A percentile compares a stretch with the other conserved stretches of the same genome.
Evolutionary conservation across 2,329 filamentous ascomycete species (phyloP).

Genomic region (Penicillium fuscoglaucum): DNA sequence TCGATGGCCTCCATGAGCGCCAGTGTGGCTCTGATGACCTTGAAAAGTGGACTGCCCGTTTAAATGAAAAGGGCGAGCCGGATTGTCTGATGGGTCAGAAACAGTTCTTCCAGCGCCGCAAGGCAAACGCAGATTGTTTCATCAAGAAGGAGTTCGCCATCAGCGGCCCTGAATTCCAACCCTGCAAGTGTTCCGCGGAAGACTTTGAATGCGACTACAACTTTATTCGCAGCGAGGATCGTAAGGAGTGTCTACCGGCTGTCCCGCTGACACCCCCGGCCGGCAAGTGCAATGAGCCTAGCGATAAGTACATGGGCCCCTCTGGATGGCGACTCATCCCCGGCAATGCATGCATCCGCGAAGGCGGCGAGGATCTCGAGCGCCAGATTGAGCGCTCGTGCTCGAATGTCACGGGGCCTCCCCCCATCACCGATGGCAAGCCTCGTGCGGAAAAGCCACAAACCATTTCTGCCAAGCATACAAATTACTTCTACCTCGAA

Average conservation of each 20-base stretch:
- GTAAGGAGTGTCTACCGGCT: constrained; percentile 66
- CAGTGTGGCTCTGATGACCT: constrained; percentile 73
- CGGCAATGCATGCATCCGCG: constrained; percentile 69
- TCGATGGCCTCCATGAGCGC: constrained; percentile 74
- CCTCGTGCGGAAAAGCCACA: constrained; percentile 59
- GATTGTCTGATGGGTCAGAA: constrained; percentile 96
- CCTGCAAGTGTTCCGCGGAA: constrained; percentile 75
- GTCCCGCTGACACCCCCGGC: constrained; percentile 66
- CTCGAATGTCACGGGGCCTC: constrained; percentile 58
- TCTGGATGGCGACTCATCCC: constrained; percentile 93
- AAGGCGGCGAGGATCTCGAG: constrained; percentile 65
- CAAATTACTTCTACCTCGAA: constrained; percentile 74
- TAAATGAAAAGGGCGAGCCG: constrained; percentile 75
- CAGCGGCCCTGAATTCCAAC: constrained; percentile 65
- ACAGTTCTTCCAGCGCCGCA: constrained; percentile 81
- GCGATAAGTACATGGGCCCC: constrained; percentile 76
- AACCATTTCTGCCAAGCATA: constrained; percentile 61
- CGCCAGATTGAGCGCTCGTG: constrained; percentile 74
- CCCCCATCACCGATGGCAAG: constrained; percentile 58
- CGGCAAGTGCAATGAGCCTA: constrained; percentile 69
- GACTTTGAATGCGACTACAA: constrained; percentile 99
- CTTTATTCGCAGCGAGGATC: constrained; percentile 68
- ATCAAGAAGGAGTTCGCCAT: constrained; percentile 83
- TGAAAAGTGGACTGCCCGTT: constrained; percentile 83
- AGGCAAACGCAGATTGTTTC: constrained; percentile 86